These are phyloP conservation scores for Heritiera fomes DNA, from an alignment of 345 rosid genomes.

Conservation along the genomic window DNA sequence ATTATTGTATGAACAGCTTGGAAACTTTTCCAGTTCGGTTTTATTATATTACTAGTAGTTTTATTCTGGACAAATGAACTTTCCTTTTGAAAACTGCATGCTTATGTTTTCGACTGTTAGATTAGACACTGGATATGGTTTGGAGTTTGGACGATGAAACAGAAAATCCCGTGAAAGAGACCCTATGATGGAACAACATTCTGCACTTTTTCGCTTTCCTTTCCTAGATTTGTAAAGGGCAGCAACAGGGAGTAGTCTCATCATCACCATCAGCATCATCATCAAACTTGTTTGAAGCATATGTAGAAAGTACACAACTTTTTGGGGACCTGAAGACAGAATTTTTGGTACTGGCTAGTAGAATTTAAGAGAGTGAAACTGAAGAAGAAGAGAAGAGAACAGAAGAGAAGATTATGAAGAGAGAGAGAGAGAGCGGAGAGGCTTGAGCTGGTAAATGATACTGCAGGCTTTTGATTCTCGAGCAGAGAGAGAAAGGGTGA, in stretches of 20 bases:
- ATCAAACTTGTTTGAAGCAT: not conserved
- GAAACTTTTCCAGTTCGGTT: not conserved
- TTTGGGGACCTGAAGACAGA: conserved; percentile 12
- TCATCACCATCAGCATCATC: not conserved
- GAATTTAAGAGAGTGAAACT: not conserved
- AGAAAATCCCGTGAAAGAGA: conserved; percentile 16
- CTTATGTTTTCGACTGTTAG: not conserved
- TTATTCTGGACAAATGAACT: not conserved
- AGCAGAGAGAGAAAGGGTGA: not conserved
- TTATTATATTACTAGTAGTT: not conserved
- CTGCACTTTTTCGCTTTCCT: not conserved
- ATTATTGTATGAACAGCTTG: not conserved
- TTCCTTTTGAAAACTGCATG: not conserved
- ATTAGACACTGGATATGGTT: no score
- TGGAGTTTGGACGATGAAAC: not conserved
- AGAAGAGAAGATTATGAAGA: not conserved
- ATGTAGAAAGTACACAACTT: not conserved
- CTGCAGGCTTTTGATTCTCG: conserved; percentile 23
- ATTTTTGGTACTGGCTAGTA: not conserved
- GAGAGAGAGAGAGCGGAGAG: not conserved
- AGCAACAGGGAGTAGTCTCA: not conserved
- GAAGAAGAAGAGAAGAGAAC: not conserved
- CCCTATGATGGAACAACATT: not conserved
- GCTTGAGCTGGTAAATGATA: conserved; percentile 1
- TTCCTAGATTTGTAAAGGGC: not conserved